These are phyloP conservation scores for Neoarthrinium moseri DNA, from an alignment of 2,329 filamentous ascomycete genomes.

Conservation along the genomic window DNA sequence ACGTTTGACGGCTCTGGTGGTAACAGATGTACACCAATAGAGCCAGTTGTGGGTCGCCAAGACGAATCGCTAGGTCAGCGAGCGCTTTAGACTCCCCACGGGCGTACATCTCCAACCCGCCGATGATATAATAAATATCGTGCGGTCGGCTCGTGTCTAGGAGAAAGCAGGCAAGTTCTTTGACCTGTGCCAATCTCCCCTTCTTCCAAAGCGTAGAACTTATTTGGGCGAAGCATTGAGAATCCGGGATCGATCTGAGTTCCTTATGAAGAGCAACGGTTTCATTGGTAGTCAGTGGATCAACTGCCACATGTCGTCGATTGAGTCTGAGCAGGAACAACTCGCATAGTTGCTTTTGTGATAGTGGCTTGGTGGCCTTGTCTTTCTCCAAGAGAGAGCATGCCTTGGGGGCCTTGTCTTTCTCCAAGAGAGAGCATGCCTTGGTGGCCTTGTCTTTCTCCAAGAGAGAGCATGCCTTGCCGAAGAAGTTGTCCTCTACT, in stretches of 20 bases:
- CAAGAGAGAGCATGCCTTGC: conserved; percentile 16
- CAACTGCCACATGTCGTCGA: conserved; percentile 12
- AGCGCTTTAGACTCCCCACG: conserved; percentile 15
- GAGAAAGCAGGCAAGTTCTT: conserved; percentile 19
- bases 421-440: too few relatives aligned
- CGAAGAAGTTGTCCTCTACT: conserved; percentile 17
- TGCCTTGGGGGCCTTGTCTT: too few relatives aligned
- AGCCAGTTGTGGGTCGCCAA: conserved; percentile 20
- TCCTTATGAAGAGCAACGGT: conserved; percentile 3
- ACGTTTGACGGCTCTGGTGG: conserved; percentile 10
- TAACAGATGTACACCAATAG: conserved; percentile 19
- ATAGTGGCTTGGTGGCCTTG: conserved; percentile 15
- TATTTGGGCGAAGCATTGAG: conserved; percentile 13
- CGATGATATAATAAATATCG: conserved; percentile 16
- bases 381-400: too few relatives aligned
- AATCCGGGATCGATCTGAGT: conserved; percentile 2
- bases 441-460: conserved; percentile 18
- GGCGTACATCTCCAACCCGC: conserved; percentile 12
- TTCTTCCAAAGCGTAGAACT: conserved; percentile 18
- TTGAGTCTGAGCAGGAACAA: conserved; percentile 21
- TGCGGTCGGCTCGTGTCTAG: conserved; percentile 21
- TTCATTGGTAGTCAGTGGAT: conserved; percentile 12
- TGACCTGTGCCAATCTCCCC: conserved; percentile 17
- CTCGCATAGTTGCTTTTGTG: conserved; percentile 19
- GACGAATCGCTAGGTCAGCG: conserved; percentile 17